Evolutionary conservation across 73 alveolate genomes (phyloP).

Genomic region (Stentor coeruleus): DNA sequence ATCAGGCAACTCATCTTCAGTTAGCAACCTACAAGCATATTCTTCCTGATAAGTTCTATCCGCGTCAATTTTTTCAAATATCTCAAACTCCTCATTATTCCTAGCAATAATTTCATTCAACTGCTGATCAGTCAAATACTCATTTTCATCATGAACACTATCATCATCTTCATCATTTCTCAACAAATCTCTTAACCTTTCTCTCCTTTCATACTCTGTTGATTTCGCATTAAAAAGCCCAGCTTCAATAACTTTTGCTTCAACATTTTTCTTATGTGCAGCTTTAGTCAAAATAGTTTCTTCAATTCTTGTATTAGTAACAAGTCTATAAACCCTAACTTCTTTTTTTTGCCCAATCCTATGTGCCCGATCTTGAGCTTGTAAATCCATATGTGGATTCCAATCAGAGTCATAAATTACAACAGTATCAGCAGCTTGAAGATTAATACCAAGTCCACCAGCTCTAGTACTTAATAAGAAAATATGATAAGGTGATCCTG

Average conservation of each 20-base stretch:
- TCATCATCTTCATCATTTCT: slow-evolving; percentile 50
- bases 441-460: slow-evolving; percentile 91
- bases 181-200: slow-evolving; percentile 85
- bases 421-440: slow-evolving; percentile 96
- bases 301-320: slow-evolving; percentile 90
- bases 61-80: slow-evolving; percentile 63
- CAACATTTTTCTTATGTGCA: slow-evolving; percentile 91
- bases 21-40: slow-evolving; percentile 55
- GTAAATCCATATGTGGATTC: slow-evolving; percentile 98
- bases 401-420: slow-evolving; percentile 96
- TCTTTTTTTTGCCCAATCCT: slow-evolving; percentile 97
- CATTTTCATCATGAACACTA: slow-evolving; percentile 82
- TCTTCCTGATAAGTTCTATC: slow-evolving; percentile 71
- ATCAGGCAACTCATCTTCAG: slow-evolving; percentile 94
- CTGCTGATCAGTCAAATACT: slow-evolving; percentile 79
- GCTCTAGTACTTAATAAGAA: slow-evolving; percentile 92
- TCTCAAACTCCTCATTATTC: slow-evolving; percentile 73
- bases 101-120: slow-evolving; percentile 92
- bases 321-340: slow-evolving; percentile 93
- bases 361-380: slow-evolving; percentile 99
- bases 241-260: slow-evolving; percentile 93
- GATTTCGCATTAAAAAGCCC: slow-evolving; percentile 94
- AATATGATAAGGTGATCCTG: slow-evolving; percentile 67
- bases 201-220: slow-evolving; percentile 91
- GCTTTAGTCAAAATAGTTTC: slow-evolving; percentile 95